Percentiles rank a stretch among this genome's conserved stretches.
These are phyloP conservation scores for Teratosphaeria pseudoeucalypti DNA, from an alignment of 2,329 filamentous ascomycete species.

Conservation along the genomic window DNA sequence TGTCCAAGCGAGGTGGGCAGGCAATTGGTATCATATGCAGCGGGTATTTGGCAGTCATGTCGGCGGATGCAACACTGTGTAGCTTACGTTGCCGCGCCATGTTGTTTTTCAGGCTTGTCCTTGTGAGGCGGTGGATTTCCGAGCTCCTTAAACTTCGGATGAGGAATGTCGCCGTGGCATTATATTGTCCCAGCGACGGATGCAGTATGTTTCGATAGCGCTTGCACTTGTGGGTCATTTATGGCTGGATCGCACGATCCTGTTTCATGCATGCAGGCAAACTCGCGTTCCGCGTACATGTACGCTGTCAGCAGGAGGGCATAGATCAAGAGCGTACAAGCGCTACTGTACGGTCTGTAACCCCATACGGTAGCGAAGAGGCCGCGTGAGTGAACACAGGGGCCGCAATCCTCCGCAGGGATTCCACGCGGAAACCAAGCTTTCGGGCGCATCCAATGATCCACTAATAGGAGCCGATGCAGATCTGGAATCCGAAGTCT, in stretches of 20 bases:
- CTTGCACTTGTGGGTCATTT: not conserved
- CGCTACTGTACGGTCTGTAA: no score
- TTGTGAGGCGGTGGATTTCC: not conserved
- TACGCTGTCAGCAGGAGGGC: not conserved
- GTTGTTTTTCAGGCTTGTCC: not conserved
- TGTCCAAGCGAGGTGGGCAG: not conserved
- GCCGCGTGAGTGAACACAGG: not conserved
- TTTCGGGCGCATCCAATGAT: not conserved
- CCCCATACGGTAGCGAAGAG: not conserved
- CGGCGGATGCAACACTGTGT: not conserved
- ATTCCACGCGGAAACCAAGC: not conserved
- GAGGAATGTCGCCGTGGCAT: not conserved
- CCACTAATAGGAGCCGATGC: not conserved
- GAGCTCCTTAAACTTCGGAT: not conserved
- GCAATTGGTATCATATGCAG: not conserved
- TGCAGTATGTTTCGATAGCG: not conserved
- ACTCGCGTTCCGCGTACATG: not conserved
- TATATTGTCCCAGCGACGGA: not conserved
- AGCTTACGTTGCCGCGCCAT: not conserved
- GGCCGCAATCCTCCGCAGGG: no score
- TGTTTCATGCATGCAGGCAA: not conserved
- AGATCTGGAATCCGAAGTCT: not conserved
- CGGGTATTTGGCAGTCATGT: not conserved
- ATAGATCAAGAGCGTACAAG: not conserved
- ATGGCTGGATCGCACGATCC: not conserved